Conservation (phyloP, 2,329 filamentous ascomycete genomes). For the Dendryphion nanum region DNA sequence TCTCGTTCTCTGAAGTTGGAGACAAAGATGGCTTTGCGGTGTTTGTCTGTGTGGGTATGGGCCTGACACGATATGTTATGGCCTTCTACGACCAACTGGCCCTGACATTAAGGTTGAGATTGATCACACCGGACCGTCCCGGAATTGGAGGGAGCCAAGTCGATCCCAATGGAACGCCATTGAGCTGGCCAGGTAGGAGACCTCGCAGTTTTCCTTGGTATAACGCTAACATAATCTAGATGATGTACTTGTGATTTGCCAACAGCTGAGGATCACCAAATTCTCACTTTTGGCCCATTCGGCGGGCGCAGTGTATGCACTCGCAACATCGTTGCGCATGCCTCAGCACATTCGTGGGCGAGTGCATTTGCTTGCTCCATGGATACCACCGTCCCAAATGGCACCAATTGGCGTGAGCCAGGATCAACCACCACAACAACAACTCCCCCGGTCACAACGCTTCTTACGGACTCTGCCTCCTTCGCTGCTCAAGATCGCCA, state of each 20-base stretch:
- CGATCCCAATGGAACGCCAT: slow-evolving; percentile 79
- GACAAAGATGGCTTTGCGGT: slow-evolving; percentile 89
- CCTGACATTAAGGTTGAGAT: slow-evolving; percentile 77
- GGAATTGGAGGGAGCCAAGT: slow-evolving; percentile 90
- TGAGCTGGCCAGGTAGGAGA: slow-evolving; percentile 90
- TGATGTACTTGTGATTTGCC: slow-evolving; percentile 92
- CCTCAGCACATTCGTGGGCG: slow-evolving; percentile 92
- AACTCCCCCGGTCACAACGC: slow-evolving; percentile 86
- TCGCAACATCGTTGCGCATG: slow-evolving; percentile 92
- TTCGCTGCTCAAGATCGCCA: slow-evolving; percentile 87
- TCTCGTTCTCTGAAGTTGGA: slow-evolving; percentile 96
- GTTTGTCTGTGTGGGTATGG: slow-evolving; percentile 97
- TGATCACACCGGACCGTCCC: slow-evolving; percentile 92
- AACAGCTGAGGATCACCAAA: slow-evolving; percentile 85
- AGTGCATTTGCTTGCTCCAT: slow-evolving; percentile 90
- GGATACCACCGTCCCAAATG: slow-evolving; percentile 79
- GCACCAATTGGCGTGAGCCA: slow-evolving; percentile 59
- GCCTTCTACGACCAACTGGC: slow-evolving; percentile 97
- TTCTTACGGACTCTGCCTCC: slow-evolving; percentile 88
- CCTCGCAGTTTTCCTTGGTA: slow-evolving; percentile 43
- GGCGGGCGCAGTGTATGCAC: slow-evolving; percentile 94
- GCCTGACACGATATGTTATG: slow-evolving; percentile 89
- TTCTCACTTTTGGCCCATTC: slow-evolving; percentile 97
- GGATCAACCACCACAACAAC: slow-evolving; percentile 74
- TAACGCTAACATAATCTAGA: slow-evolving; percentile 49